Percentiles rank a stretch among this genome's conserved stretches.
These are phyloP conservation scores for Agapanthus africanus DNA, from an alignment of 106 monocot species.

Conservation along the genomic window DNA sequence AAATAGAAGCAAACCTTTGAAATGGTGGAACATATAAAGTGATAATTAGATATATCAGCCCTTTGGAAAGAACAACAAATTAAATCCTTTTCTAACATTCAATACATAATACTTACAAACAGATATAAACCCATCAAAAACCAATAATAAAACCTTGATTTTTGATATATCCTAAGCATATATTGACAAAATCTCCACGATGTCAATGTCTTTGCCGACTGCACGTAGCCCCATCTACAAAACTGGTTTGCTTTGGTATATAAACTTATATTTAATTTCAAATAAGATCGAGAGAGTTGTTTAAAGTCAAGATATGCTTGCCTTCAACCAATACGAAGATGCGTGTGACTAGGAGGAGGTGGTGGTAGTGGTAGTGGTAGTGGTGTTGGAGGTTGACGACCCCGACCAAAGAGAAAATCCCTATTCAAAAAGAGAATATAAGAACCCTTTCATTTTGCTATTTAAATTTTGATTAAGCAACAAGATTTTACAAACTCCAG, in stretches of 20 bases:
- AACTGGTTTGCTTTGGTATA: neutral
- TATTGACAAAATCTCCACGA: neutral
- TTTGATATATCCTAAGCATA: neutral
- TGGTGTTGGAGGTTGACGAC: too few species aligned
- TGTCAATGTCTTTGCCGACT: neutral
- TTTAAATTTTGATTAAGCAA: too few species aligned
- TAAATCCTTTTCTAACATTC: neutral
- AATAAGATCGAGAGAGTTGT: neutral
- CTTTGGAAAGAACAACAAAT: neutral
- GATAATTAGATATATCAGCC: neutral
- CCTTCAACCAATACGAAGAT: conserved; percentile 5
- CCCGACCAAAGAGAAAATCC: conserved; percentile 12
- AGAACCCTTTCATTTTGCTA: too few species aligned
- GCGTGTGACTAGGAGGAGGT: neutral
- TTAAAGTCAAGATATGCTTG: conserved; percentile 2
- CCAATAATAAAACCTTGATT: neutral
- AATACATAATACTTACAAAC: neutral
- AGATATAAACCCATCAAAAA: neutral
- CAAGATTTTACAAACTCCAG: too few species aligned
- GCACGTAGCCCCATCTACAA: neutral
- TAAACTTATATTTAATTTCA: neutral
- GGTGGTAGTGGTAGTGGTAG: too few species aligned
- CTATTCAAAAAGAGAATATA: conserved; percentile 4
- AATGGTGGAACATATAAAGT: neutral
- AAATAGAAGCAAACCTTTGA: neutral